phyloP scores from a whole-genome alignment of 2,329 filamentous ascomycete genomes.

The Ophiostoma sp. region DNA sequence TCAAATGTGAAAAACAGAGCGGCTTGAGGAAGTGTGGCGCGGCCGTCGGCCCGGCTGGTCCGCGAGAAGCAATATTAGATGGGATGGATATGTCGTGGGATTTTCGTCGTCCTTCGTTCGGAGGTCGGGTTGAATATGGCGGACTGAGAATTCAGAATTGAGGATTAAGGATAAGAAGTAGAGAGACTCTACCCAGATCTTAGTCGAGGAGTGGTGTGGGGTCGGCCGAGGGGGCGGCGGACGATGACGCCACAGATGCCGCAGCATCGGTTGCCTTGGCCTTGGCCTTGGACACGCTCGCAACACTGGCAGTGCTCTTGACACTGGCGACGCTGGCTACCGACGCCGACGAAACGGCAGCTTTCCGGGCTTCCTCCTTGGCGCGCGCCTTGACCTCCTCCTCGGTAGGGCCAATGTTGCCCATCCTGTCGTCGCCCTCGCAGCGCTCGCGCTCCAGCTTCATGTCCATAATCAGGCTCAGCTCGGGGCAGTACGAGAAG shows the following conservation, averaged over 20 bases:
- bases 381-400: not conserved
- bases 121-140: no score
- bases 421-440: constrained; percentile 34
- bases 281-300: not conserved
- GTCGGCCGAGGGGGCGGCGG: not conserved
- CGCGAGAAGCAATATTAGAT: not conserved
- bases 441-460: constrained; percentile 49
- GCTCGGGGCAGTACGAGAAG: constrained; percentile 53
- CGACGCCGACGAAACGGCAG: constrained; percentile 7
- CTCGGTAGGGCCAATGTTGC: constrained; percentile 27
- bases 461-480: constrained; percentile 53
- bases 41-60: not conserved
- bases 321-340: constrained; percentile 14
- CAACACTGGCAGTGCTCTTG: constrained; percentile 9
- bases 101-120: not conserved
- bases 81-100: not conserved
- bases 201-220: not conserved
- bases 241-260: not conserved
- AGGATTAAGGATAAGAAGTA: not conserved
- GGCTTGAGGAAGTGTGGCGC: not conserved
- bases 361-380: constrained; percentile 9
- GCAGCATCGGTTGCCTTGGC: constrained; percentile 3
- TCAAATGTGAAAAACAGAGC: constrained; percentile 9
- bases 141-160: no score
- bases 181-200: not conserved